Percentiles rank a stretch among this genome's conserved stretches.
Evolutionary conservation across 2,329 filamentous ascomycete genomes (phyloP).

Genomic region (Chaetoscypha palmicola): DNA sequence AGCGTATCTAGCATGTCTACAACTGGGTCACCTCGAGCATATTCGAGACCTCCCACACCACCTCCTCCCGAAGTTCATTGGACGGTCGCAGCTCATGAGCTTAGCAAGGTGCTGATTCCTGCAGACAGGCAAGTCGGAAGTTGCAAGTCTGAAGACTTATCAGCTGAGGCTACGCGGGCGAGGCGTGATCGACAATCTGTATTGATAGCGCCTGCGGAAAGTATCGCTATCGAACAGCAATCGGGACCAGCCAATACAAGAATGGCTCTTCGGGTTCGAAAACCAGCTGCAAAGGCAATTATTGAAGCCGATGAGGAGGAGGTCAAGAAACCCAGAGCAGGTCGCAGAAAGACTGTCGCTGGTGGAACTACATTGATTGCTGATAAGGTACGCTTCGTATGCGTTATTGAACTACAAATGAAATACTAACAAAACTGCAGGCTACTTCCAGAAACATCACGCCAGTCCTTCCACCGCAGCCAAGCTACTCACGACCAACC

Average conservation of each 20-base stretch:
- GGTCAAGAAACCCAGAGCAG: slow-evolving; percentile 34
- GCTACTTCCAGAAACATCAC: slow-evolving; percentile 21
- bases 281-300: slow-evolving; percentile 44
- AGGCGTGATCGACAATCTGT: slow-evolving; percentile 58
- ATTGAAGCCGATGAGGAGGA: slow-evolving; percentile 47
- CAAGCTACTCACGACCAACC: slow-evolving; percentile 22
- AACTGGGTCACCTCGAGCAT: slow-evolving; percentile 34
- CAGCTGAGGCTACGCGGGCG: slow-evolving; percentile 56
- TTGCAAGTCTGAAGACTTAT: slow-evolving; percentile 71
- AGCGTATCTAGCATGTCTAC: slow-evolving; percentile 50
- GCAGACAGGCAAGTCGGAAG: slow-evolving; percentile 67
- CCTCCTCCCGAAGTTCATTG: slow-evolving; percentile 79
- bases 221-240: slow-evolving; percentile 26
- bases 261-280: slow-evolving; percentile 69
- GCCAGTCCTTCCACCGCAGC: slow-evolving; percentile 25
- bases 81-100: slow-evolving; percentile 74
- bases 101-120: slow-evolving; percentile 78
- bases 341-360: slow-evolving; percentile 56
- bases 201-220: slow-evolving; percentile 33
- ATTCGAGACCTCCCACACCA: slow-evolving; percentile 48
- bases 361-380: slow-evolving; percentile 41
- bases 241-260: slow-evolving; percentile 41
- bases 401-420: no score
- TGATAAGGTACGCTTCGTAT: slow-evolving; percentile 37
- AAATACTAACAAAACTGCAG: no score